A percentile compares a stretch with the other conserved stretches of the same genome.
Conservation (phyloP, 192 early-diverging fungal genomes). For the Coemansia sp. region DNA sequence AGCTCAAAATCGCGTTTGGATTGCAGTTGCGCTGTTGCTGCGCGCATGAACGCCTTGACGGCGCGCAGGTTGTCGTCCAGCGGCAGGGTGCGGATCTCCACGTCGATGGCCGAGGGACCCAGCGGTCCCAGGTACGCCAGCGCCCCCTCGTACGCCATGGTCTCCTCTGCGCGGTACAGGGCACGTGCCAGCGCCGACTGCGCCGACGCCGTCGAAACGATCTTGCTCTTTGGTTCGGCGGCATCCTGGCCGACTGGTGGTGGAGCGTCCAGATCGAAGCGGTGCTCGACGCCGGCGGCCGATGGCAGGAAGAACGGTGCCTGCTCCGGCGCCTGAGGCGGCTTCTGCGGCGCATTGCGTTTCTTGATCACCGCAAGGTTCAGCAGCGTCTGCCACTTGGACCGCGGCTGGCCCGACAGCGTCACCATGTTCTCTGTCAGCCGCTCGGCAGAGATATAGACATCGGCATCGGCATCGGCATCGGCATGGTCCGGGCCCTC, state of each 20-base stretch:
- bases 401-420: constrained; percentile 75
- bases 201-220: constrained; percentile 60
- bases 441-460: constrained; percentile 45
- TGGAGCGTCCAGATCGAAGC: constrained; percentile 57
- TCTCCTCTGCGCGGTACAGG: constrained; percentile 34
- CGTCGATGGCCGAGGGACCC: constrained; percentile 80
- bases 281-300: constrained; percentile 66
- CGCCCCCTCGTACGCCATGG: constrained; percentile 53
- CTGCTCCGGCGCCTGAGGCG: constrained; percentile 85
- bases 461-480: too few species aligned
- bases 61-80: constrained; percentile 64
- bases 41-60: constrained; percentile 68
- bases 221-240: not conserved
- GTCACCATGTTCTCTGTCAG: constrained; percentile 84
- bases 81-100: constrained; percentile 79
- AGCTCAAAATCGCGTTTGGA: constrained; percentile 85
- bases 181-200: constrained; percentile 62
- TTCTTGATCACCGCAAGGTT: constrained; percentile 89
- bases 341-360: constrained; percentile 86
- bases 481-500: too few species aligned
- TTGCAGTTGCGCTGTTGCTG: constrained; percentile 60
- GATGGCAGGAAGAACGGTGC: constrained; percentile 95
- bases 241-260: constrained; percentile 14
- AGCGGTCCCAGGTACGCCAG: constrained; percentile 73
- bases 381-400: constrained; percentile 89